Evolutionary conservation across 2,329 filamentous ascomycete species (phyloP).

Genomic region (Cladosporium sp.): DNA sequence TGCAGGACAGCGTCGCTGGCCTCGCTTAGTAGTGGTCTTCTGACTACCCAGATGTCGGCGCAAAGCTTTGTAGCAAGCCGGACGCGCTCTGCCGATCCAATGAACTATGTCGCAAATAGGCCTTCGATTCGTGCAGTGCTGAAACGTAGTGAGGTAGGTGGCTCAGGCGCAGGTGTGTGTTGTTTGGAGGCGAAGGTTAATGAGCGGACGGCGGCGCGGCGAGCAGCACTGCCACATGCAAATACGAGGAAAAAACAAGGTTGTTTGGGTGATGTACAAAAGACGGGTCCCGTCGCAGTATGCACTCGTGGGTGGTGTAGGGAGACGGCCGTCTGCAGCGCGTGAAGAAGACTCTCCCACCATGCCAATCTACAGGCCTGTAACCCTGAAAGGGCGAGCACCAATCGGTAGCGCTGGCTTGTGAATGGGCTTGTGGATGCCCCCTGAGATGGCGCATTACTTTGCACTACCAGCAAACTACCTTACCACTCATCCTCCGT

Average conservation of each 20-base stretch:
- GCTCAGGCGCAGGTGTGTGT: conserved; percentile 3
- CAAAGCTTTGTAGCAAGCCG: background rate
- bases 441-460: conserved; percentile 7
- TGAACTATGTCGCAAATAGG: background rate
- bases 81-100: background rate
- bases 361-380: conserved; percentile 4
- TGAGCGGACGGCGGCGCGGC: conserved; percentile 16
- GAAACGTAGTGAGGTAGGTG: background rate
- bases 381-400: conserved; percentile 10
- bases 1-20: background rate
- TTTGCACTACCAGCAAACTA: background rate
- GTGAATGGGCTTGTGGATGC: background rate
- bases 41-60: background rate
- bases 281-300: background rate
- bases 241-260: conserved; percentile 4
- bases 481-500: background rate
- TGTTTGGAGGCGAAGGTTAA: background rate
- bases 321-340: conserved; percentile 10
- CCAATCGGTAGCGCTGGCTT: conserved; percentile 4
- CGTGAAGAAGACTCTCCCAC: conserved; percentile 6
- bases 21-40: background rate
- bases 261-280: background rate
- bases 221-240: conserved; percentile 18
- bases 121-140: conserved; percentile 1
- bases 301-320: background rate